Percentiles rank a stretch among this genome's conserved stretches.
phyloP scores from a whole-genome alignment of 345 rosid genomes.

The Clarkia xantiana region DNA sequence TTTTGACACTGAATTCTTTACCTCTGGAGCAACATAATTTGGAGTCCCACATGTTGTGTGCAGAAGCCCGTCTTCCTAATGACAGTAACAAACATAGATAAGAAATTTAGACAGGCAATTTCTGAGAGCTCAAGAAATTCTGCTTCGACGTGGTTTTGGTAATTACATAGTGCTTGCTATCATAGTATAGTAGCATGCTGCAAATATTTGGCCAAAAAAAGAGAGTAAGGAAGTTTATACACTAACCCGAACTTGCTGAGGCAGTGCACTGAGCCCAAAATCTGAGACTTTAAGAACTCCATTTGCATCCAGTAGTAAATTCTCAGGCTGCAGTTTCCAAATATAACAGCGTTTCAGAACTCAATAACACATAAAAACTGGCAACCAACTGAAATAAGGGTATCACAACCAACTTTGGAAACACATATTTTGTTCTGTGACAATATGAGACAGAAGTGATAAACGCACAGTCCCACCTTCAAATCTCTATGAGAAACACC shows the following conservation, averaged over 20 bases:
- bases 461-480: conserved; percentile 36
- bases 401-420: no score
- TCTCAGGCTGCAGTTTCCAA: conserved; percentile 68
- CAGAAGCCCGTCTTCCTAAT: conserved; percentile 90
- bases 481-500: conserved; percentile 92
- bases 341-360: conserved; percentile 6
- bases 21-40: conserved; percentile 99
- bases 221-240: background rate
- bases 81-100: background rate
- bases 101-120: background rate
- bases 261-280: conserved; percentile 95
- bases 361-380: background rate
- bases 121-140: no score
- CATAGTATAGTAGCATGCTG: no score
- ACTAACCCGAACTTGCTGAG: conserved; percentile 98
- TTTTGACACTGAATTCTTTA: conserved; percentile 17
- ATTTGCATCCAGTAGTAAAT: conserved; percentile 75
- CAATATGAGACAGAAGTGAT: background rate
- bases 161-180: no score
- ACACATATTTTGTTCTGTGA: no score
- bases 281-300: conserved; percentile 87
- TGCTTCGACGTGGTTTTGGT: no score
- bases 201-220: background rate
- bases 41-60: conserved; percentile 99
- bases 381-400: background rate